Conservation (phyloP, 2,329 filamentous ascomycete species). For the Cladosporium colombiae region DNA sequence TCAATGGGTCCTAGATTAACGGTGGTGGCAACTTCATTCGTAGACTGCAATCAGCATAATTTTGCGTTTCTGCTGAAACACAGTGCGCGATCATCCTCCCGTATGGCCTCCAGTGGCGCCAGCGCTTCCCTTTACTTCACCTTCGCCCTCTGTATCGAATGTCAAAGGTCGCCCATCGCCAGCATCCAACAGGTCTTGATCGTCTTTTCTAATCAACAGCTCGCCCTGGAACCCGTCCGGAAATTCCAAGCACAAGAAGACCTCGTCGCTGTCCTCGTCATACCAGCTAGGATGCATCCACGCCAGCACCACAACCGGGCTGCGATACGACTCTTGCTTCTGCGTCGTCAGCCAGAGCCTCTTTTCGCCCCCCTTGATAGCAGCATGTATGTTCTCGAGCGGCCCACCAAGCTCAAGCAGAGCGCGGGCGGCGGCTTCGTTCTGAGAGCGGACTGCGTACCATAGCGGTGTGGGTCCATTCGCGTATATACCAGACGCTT, state of each 20-base stretch:
- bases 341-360: conserved; percentile 20
- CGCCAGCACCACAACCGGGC: conserved; percentile 3
- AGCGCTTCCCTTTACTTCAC: not conserved
- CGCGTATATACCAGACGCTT: conserved; percentile 19
- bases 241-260: conserved; percentile 24
- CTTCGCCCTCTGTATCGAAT: not conserved
- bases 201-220: conserved; percentile 38
- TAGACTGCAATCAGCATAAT: not conserved
- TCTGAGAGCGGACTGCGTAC: conserved; percentile 20
- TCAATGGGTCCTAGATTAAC: conserved; percentile 39
- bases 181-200: not conserved
- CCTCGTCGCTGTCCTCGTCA: conserved; percentile 10
- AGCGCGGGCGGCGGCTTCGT: conserved; percentile 19
- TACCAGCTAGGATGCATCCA: conserved; percentile 1
- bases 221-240: conserved; percentile 19
- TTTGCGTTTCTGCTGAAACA: not conserved
- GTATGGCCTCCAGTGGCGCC: not conserved
- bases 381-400: conserved; percentile 16
- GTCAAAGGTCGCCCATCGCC: not conserved
- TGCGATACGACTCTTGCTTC: not conserved
- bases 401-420: conserved; percentile 23
- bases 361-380: conserved; percentile 10
- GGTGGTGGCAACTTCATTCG: not conserved
- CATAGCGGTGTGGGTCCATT: conserved; percentile 24
- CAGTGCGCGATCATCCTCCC: not conserved